These are phyloP conservation scores for Endocladia muricata DNA, from an alignment of 31 red algal species.

Conservation along the genomic window DNA sequence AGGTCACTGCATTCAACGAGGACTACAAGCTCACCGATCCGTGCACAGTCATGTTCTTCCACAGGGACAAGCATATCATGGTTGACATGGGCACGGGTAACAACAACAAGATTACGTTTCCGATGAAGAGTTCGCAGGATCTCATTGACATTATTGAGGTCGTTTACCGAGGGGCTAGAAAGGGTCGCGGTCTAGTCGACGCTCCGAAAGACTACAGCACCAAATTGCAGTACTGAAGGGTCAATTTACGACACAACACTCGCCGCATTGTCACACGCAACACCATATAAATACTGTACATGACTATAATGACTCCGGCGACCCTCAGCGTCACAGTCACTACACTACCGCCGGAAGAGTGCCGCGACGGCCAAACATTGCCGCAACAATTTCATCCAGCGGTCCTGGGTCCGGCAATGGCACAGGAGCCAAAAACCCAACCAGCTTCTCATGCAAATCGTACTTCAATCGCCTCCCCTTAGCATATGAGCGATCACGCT, in stretches of 20 bases:
- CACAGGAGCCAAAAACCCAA: slow-evolving; percentile 83
- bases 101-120: slow-evolving; percentile 95
- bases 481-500: slow-evolving; percentile 26
- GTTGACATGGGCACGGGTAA: slow-evolving; percentile 95
- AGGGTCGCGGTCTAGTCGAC: slow-evolving; percentile 82
- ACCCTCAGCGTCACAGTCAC: neutral
- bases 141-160: slow-evolving; percentile 95
- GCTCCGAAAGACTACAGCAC: slow-evolving; percentile 87
- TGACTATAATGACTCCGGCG: neutral
- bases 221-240: slow-evolving; percentile 68
- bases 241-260: no score
- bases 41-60: slow-evolving; percentile 93
- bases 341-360: neutral
- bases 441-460: slow-evolving; percentile 77
- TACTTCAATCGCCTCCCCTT: slow-evolving; percentile 73
- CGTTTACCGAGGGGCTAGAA: slow-evolving; percentile 88
- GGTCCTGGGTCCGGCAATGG: slow-evolving; percentile 45
- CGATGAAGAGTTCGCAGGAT: slow-evolving; percentile 74
- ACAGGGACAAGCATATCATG: slow-evolving; percentile 97
- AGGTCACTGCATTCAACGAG: slow-evolving; percentile 80
- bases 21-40: slow-evolving; percentile 79
- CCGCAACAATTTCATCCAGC: slow-evolving; percentile 59
- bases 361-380: slow-evolving; percentile 36
- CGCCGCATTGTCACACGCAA: no score
- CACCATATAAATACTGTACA: no score